Evolutionary conservation across 192 early-diverging fungal species (phyloP).

Genomic region (Backusella luteola): DNA sequence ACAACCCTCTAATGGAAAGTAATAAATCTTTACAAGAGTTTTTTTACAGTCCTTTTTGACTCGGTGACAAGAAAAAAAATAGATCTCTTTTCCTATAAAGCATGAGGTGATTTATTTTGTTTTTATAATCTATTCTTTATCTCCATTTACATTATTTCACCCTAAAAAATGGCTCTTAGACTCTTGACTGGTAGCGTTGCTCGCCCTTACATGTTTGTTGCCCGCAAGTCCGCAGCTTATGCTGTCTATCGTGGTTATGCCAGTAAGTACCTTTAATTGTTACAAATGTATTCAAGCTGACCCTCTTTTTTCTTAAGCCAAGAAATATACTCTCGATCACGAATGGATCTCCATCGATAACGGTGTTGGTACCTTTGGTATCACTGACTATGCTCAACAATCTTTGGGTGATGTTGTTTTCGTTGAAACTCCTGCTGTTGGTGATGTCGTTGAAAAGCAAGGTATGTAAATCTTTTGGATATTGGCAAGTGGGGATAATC

Average conservation of each 20-base stretch:
- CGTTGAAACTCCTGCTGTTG: constrained; percentile 79
- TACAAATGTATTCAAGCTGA: not conserved
- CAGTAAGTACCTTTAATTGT: not conserved
- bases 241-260: constrained; percentile 16
- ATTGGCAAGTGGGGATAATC: not conserved
- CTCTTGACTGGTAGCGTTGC: constrained; percentile 11
- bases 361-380: constrained; percentile 83
- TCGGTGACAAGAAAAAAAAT: constrained; percentile 20
- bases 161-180: constrained; percentile 16
- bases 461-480: constrained; percentile 40
- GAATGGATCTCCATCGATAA: constrained; percentile 86
- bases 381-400: constrained; percentile 89
- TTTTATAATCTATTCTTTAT: not conserved
- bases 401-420: constrained; percentile 94
- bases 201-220: constrained; percentile 6
- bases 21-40: not conserved
- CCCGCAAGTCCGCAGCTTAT: constrained; percentile 1
- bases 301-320: constrained; percentile 34
- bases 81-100: constrained; percentile 8
- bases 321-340: constrained; percentile 83
- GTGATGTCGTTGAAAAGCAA: constrained; percentile 54
- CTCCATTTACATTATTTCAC: not conserved
- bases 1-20: constrained; percentile 7
- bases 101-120: not conserved
- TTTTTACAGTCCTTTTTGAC: constrained; percentile 13